Percentiles rank a stretch among this genome's conserved stretches.
These are phyloP conservation scores for Ogataea saltuana DNA, from an alignment of 805 yeast genomes.

Conservation along the genomic window DNA sequence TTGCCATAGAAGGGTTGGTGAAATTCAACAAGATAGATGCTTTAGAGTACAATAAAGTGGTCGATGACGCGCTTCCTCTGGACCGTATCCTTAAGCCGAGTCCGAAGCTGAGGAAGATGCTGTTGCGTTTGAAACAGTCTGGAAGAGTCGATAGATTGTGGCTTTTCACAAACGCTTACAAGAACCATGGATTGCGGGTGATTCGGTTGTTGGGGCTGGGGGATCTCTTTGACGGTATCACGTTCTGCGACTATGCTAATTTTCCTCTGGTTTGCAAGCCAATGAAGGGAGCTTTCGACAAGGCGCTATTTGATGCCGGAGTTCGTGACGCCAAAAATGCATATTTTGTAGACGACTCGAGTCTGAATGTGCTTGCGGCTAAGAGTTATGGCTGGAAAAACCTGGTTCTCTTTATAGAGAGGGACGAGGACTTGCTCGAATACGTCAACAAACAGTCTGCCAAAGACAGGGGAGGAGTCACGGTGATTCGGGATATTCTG, in stretches of 20 bases:
- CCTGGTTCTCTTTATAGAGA: constrained; percentile 74
- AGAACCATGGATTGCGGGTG: constrained; percentile 84
- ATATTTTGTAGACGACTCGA: constrained; percentile 87
- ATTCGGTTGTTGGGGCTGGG: constrained; percentile 80
- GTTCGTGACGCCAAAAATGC: constrained; percentile 49
- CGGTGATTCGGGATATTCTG: constrained; percentile 56
- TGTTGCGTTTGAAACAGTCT: constrained; percentile 43
- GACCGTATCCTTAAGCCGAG: constrained; percentile 74
- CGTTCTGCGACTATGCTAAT: constrained; percentile 81
- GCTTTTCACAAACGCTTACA: constrained; percentile 94
- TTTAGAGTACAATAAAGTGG: constrained; percentile 80
- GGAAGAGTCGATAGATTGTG: constrained; percentile 72
- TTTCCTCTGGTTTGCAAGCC: constrained; percentile 86
- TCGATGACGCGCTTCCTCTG: constrained; percentile 90
- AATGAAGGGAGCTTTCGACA: constrained; percentile 65
- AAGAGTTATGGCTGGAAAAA: constrained; percentile 67
- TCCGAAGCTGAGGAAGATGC: constrained; percentile 50
- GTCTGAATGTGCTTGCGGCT: constrained; percentile 76
- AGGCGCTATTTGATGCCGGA: constrained; percentile 66
- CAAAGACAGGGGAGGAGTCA: constrained; percentile 42
- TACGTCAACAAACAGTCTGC: constrained; percentile 35
- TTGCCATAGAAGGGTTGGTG: constrained; percentile 89
- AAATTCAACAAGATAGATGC: constrained; percentile 76
- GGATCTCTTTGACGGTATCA: constrained; percentile 92
- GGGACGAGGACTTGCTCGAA: constrained; percentile 51